Conservation (phyloP, 495 filamentous ascomycete genomes). For the Usnea hakonensis region DNA sequence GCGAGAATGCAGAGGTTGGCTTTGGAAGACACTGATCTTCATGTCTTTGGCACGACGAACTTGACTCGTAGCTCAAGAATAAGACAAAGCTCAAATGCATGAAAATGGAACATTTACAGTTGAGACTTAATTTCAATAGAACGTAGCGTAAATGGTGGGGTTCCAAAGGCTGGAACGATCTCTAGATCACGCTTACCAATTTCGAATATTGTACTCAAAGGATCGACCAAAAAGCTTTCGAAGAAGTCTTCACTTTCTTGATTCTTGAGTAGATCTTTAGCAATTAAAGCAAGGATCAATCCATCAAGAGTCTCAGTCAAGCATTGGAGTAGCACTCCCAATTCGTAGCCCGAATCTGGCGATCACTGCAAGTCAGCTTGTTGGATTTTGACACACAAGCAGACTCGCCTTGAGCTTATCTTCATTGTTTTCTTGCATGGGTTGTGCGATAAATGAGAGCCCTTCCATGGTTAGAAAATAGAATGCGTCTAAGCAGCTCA, state of each 20-base stretch:
- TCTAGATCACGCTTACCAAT: background rate
- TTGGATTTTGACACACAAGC: background rate
- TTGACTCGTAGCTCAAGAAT: background rate
- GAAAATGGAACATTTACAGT: background rate
- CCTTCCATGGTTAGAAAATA: background rate
- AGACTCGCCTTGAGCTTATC: background rate
- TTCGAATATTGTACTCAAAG: background rate
- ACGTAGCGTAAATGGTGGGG: background rate
- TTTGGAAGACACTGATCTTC: background rate
- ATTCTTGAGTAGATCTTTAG: background rate
- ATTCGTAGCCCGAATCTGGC: background rate
- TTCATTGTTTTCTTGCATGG: background rate
- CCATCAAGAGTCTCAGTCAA: background rate
- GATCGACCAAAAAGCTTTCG: background rate
- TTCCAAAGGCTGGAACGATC: background rate
- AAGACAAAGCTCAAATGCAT: background rate
- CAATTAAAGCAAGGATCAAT: background rate
- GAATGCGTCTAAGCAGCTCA: background rate
- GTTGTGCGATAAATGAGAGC: background rate
- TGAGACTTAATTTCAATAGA: background rate
- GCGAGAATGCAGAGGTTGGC: background rate
- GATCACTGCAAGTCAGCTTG: background rate
- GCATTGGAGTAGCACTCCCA: background rate
- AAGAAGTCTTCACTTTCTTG: background rate
- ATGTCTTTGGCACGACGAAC: background rate